Base-by-base conservation (phyloP, 805 yeast species). In the Alloascoidea africana region DNA sequence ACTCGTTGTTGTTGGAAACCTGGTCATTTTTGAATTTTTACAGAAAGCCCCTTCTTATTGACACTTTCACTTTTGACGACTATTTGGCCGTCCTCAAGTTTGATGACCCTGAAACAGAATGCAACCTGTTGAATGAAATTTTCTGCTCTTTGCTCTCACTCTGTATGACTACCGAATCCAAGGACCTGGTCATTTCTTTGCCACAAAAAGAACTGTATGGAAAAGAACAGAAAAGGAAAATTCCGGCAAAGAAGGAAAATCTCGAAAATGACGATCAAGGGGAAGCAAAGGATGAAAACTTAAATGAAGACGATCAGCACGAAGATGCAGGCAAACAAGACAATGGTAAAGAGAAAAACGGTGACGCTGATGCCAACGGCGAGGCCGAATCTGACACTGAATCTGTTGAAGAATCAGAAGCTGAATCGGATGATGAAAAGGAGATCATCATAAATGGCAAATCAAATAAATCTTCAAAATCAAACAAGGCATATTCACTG, bases 1-100 rank as follows among this genome's bases (percentile, higher is more conserved):
- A 23, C n/a, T 23, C 30, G n/a, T 33, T 41, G 8, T 37, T 55
- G 16, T 42, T 85, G 17, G 87, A 82, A 47, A 53, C 68, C 3
- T 85, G 94, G 94, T 61, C 71, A 2, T 85, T 84, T 48, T 54
- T 83, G 18, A 82, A 82, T 51, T 66, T 81, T 37, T 84, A 76
- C 53, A 71, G 74, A 46, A 65, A 66, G 23, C 73, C 84, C 1
- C 58, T 84, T 19, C 51, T 66, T 3, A 56, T 85, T n/a, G 85
- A 78, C 47, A 68, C 80, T 0, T 76, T 82, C 47, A 76, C 89
- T 0, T 82, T 80, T 58, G 95, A 84, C 56, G 93, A 79, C 45
- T 81, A 71, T 48, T 50, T 78, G 4, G 70, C 71, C 38, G 76
- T 72, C 6, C 52, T 78, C 57, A 58, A 60, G 30, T 62, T 76